These are phyloP conservation scores for Rhododendron molle DNA, from an alignment of 148 eudicot species.

Conservation along the genomic window DNA sequence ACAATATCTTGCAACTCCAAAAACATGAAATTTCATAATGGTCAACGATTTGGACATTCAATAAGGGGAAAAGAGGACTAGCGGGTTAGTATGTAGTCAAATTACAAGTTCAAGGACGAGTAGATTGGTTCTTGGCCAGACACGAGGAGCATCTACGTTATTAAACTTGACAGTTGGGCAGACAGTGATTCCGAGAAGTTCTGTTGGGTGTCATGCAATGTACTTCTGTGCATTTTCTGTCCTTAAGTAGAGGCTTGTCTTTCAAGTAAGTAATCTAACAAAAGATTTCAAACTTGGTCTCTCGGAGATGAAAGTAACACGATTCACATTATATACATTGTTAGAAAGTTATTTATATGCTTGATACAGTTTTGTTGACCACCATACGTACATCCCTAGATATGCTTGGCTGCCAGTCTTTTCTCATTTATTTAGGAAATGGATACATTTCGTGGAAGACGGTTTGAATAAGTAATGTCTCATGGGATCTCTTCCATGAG, in stretches of 20 bases:
- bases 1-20: background rate
- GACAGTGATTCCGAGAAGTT: background rate
- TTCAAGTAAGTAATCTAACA: background rate
- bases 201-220: background rate
- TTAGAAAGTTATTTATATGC: background rate
- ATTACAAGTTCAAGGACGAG: background rate
- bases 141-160: background rate
- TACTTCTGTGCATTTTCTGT: background rate
- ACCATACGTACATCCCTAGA: background rate
- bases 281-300: background rate
- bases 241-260: background rate
- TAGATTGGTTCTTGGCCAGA: background rate
- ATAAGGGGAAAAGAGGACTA: background rate
- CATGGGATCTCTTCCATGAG: background rate
- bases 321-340: background rate
- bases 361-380: background rate
- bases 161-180: background rate
- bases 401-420: background rate
- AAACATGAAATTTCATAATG: background rate
- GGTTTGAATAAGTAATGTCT: background rate
- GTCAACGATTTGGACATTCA: background rate
- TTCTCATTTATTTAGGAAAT: background rate
- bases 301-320: background rate
- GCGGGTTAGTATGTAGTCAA: background rate
- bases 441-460: background rate